Conservation (phyloP, 2,329 filamentous ascomycete genomes). For the Cercospora sp. region DNA sequence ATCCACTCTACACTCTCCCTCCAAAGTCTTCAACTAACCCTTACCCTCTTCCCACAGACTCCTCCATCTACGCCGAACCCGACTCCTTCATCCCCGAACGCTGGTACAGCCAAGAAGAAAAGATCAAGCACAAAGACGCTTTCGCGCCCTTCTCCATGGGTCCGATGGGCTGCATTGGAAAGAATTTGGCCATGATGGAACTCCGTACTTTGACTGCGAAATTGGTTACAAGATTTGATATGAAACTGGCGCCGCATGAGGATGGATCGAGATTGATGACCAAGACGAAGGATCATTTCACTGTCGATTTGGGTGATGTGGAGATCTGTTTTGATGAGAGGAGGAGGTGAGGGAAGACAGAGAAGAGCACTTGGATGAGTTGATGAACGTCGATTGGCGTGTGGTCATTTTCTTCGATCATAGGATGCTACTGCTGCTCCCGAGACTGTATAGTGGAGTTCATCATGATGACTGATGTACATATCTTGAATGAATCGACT, state of each 20-base stretch:
- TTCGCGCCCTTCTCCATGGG: conserved; percentile 43
- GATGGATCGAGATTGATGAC: conserved; percentile 38
- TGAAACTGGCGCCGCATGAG: conserved; percentile 41
- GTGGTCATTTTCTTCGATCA: background rate
- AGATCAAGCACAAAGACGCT: conserved; percentile 40
- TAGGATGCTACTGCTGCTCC: background rate
- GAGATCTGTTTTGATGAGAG: conserved; percentile 30
- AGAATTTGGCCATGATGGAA: conserved; percentile 42
- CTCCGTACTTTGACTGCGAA: conserved; percentile 39
- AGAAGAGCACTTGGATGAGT: background rate
- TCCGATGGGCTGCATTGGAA: conserved; percentile 42
- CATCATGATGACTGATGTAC: background rate
- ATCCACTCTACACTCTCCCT: too few relatives aligned
- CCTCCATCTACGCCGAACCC: conserved; percentile 35
- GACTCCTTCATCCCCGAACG: conserved; percentile 41
- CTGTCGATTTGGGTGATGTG: conserved; percentile 34
- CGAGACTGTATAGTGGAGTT: background rate
- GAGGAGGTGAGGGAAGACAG: background rate
- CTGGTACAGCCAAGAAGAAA: conserved; percentile 40
- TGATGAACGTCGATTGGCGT: background rate
- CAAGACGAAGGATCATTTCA: conserved; percentile 42
- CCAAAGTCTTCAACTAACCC: background rate
- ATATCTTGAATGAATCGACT: background rate
- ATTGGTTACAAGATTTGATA: conserved; percentile 40
- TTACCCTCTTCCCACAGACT: conserved; percentile 15